Conservation (phyloP, 176 grass and related monocot genomes). For the Aegilops sharonensis region DNA sequence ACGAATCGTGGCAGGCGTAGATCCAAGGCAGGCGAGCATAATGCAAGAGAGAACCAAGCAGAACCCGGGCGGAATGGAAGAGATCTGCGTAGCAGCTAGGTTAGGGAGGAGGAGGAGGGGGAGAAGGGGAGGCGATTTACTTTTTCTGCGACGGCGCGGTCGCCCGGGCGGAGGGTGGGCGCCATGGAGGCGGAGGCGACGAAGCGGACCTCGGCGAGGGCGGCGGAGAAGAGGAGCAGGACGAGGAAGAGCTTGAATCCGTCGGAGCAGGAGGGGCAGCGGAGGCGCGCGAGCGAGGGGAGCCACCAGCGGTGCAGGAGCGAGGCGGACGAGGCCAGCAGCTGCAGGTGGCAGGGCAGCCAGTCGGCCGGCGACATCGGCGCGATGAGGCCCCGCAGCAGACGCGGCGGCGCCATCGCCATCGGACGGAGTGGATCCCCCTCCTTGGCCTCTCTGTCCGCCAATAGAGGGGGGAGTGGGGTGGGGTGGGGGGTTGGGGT, state of each 20-base stretch:
- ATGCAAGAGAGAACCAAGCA: neutral
- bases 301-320: constrained; percentile 26
- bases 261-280: constrained; percentile 29
- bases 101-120: neutral
- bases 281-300: constrained; percentile 17
- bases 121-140: neutral
- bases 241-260: constrained; percentile 44
- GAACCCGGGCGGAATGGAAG: neutral
- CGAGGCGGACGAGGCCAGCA: constrained; percentile 18
- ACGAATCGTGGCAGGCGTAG: neutral
- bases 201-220: constrained; percentile 51
- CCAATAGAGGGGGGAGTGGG: neutral
- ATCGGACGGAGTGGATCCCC: neutral
- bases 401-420: constrained; percentile 26
- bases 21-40: neutral
- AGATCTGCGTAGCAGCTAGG: neutral
- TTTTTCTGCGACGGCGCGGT: constrained; percentile 47
- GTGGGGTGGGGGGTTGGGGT: neutral
- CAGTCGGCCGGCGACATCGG: constrained; percentile 29
- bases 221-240: constrained; percentile 43
- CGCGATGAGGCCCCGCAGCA: constrained; percentile 35
- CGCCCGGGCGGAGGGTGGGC: constrained; percentile 41
- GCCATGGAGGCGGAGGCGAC: constrained; percentile 55
- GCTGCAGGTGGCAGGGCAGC: constrained; percentile 47
- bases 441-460: neutral